Conservation (phyloP, 1,139 yeast species). For the Geotrichum citri-aurantii region DNA sequence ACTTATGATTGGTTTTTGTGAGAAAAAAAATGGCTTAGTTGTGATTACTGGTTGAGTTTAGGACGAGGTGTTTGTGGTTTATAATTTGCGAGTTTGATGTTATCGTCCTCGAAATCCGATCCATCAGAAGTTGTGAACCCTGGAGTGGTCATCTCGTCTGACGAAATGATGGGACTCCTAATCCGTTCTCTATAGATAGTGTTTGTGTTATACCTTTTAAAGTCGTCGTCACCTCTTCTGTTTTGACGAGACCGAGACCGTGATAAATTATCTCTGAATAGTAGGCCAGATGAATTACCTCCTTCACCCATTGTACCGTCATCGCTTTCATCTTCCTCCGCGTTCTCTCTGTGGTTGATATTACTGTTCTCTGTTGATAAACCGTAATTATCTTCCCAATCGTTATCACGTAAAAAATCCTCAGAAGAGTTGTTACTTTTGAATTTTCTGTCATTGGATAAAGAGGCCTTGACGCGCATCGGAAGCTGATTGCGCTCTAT, state of each 20-base stretch:
- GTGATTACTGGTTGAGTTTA: neutral
- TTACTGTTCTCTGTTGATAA: conserved; percentile 4
- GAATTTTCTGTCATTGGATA: neutral
- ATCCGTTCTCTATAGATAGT: neutral
- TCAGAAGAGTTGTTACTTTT: neutral
- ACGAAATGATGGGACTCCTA: neutral
- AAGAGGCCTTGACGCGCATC: neutral
- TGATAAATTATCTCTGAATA: conserved; percentile 21
- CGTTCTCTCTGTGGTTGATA: conserved; percentile 17
- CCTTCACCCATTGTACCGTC: conserved; percentile 9
- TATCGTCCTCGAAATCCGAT: neutral
- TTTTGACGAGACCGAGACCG: neutral
- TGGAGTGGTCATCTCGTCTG: neutral
- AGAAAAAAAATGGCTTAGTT: neutral
- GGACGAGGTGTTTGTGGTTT: neutral
- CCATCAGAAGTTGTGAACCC: neutral
- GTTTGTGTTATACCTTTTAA: neutral
- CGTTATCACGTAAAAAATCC: neutral
- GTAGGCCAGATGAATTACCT: conserved; percentile 31
- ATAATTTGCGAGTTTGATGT: neutral
- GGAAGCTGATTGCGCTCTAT: neutral
- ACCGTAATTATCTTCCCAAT: conserved; percentile 1
- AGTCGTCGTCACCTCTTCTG: neutral
- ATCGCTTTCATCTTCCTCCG: conserved; percentile 24
- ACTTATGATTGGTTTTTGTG: no score